Percentiles rank a stretch among this genome's conserved stretches.
Evolutionary conservation across 164 flowering plant species (phyloP).

Genomic region (Berberis thunbergii): DNA sequence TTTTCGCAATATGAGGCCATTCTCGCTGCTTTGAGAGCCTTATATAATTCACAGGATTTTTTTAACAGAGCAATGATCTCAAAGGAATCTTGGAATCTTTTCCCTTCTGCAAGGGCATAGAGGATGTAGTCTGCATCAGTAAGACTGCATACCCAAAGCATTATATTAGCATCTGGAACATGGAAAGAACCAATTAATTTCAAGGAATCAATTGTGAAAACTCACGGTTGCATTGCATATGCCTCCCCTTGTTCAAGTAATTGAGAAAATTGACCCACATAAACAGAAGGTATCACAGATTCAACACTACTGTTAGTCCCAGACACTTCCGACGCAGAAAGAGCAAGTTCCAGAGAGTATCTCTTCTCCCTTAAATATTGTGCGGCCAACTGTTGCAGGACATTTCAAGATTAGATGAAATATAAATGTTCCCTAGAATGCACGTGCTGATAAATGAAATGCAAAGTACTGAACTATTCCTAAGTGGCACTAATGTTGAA

Average conservation of each 20-base stretch:
- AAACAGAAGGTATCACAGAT: slow-evolving; percentile 69
- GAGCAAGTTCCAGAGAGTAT: slow-evolving; percentile 47
- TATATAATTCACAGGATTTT: slow-evolving; percentile 61
- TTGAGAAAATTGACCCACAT: slow-evolving; percentile 78
- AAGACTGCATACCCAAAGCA: slow-evolving; percentile 43
- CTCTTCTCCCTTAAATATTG: slow-evolving; percentile 76
- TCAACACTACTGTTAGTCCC: slow-evolving; percentile 46
- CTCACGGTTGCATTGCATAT: slow-evolving; percentile 63
- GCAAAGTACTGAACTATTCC: too few species aligned
- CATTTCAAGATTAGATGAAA: background rate
- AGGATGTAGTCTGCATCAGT: slow-evolving; percentile 72
- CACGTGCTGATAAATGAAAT: too few species aligned
- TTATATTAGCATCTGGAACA: slow-evolving; percentile 9
- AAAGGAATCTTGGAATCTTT: slow-evolving; percentile 76
- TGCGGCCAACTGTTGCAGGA: slow-evolving; percentile 65
- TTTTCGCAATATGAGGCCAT: slow-evolving; percentile 65
- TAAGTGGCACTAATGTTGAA: too few species aligned
- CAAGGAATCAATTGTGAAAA: slow-evolving; percentile 4
- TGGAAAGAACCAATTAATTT: slow-evolving; percentile 1
- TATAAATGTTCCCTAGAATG: too few species aligned
- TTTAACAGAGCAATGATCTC: slow-evolving; percentile 84
- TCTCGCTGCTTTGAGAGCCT: slow-evolving; percentile 44
- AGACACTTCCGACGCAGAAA: slow-evolving; percentile 43
- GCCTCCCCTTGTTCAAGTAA: slow-evolving; percentile 62
- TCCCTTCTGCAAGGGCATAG: slow-evolving; percentile 68